Base-by-base conservation (phyloP, 108 stramenopile species). In the Chaetoceros muelleri region DNA sequence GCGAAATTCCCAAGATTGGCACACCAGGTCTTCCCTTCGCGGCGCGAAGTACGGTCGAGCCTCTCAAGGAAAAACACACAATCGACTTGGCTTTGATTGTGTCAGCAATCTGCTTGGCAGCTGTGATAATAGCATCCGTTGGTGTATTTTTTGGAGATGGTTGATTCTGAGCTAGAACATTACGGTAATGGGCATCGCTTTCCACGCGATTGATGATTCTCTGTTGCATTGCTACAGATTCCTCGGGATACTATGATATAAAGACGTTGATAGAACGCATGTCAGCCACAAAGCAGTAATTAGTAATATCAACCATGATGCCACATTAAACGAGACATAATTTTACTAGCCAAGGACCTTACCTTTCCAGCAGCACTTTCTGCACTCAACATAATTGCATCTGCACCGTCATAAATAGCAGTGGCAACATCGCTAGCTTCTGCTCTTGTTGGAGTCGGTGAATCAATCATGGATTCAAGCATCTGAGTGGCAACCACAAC, bases 341-440 rank as follows among this genome's bases (percentile, higher is more conserved):
- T 30, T 24, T n/a, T n/a, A n/a, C n/a, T n/a, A n/a, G n/a, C n/a
- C n/a, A n/a, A 26, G 52, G 24, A 2, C 13, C 75, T 46, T 65
- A 76, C 75, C 60, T 66, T 69, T 59, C 88, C 88, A 44, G 87
- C 90, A 2, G 96, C 96, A 57, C 80, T 82, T 64, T 97, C 96
- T 24, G 87, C 96, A 60, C 78, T 81, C 19, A 97, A 60, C 96
- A 97, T 97, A 70, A 97, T 93, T 2, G 93, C 93, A 69, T 97
- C 96, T 7, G 94, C 90, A 45, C 94, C 93, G 74, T 96, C 96
- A 60, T 93, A 96, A 64, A 96, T 93, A 10, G 96, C 96, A 29
- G 94, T 96, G n/a, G 96, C 92, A 46, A 89, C 86, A 77, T 95
- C 93, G 44, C 81, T 80, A 7, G 90, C 92, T 69, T 97, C 96